Evolutionary conservation across 164 flowering plant genomes (phyloP).

Genomic region (Tinospora cordifolia): DNA sequence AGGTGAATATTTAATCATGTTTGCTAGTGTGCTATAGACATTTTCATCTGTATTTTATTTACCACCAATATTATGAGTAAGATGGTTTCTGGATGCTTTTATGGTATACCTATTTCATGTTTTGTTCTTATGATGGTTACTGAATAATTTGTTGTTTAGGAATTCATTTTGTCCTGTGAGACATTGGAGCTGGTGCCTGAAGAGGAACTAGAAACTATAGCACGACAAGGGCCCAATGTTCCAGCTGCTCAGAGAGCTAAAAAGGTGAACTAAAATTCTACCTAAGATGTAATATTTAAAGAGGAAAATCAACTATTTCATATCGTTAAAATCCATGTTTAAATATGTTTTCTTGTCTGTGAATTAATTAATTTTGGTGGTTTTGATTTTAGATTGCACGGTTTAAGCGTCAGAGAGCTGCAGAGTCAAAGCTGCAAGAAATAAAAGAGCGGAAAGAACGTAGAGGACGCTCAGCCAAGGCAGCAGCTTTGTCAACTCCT

Average conservation of each 20-base stretch:
- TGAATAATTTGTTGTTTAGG: slow-evolving; percentile 32
- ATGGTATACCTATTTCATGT: background rate
- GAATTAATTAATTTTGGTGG: background rate
- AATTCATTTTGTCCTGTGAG: slow-evolving; percentile 85
- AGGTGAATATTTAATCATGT: slow-evolving; percentile 36
- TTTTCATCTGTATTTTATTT: background rate
- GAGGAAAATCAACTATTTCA: background rate
- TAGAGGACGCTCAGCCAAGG: slow-evolving; percentile 77
- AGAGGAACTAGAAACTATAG: slow-evolving; percentile 54
- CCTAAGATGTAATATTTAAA: background rate
- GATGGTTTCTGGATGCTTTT: background rate
- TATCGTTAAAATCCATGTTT: background rate
- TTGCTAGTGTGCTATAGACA: background rate
- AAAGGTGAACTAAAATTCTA: slow-evolving; percentile 41
- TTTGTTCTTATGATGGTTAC: background rate
- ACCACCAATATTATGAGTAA: background rate
- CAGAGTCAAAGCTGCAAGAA: slow-evolving; percentile 74
- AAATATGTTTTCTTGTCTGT: background rate
- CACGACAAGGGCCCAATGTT: slow-evolving; percentile 36
- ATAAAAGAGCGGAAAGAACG: slow-evolving; percentile 86
- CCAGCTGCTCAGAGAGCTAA: slow-evolving; percentile 65
- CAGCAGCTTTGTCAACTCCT: slow-evolving; percentile 78
- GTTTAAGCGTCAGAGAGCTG: slow-evolving; percentile 78
- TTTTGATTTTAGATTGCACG: slow-evolving; percentile 60
- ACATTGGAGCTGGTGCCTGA: slow-evolving; percentile 90